Conservation (phyloP, 768 basidiomycete species). For the Termitomyces sp. region DNA sequence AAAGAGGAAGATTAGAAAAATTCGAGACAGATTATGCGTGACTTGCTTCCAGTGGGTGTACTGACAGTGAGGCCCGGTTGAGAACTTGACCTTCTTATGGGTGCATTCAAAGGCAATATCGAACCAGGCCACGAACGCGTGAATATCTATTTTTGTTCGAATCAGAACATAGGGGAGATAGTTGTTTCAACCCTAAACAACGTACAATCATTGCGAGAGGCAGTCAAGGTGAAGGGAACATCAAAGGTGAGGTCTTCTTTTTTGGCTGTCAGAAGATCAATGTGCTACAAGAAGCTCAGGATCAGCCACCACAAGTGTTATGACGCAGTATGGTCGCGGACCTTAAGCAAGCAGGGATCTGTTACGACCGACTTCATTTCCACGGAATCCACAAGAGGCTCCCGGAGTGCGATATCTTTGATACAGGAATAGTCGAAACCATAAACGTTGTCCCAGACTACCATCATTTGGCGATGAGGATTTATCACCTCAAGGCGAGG, state of each 20-base stretch:
- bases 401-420: conserved; percentile 95
- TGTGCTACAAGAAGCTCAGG: conserved; percentile 46
- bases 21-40: neutral
- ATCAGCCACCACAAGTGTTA: neutral
- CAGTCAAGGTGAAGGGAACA: conserved; percentile 71
- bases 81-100: conserved; percentile 94
- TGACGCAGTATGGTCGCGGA: conserved; percentile 21
- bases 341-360: conserved; percentile 87
- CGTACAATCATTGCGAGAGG: conserved; percentile 90
- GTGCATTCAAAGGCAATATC: conserved; percentile 94
- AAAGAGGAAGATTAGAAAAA: neutral
- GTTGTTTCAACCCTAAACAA: conserved; percentile 8
- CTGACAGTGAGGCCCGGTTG: conserved; percentile 95
- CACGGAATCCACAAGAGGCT: conserved; percentile 98
- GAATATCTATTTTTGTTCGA: conserved; percentile 56
- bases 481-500: neutral
- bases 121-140: conserved; percentile 99
- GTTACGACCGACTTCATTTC: conserved; percentile 94
- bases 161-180: neutral
- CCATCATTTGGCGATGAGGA: conserved; percentile 3
- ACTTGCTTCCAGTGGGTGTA: conserved; percentile 96
- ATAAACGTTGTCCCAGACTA: conserved; percentile 99
- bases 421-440: conserved; percentile 99
- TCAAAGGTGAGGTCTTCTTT: conserved; percentile 93
- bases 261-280: conserved; percentile 85